Conservation (phyloP, 257 asterid genomes). For the Fraxinus anomala region DNA sequence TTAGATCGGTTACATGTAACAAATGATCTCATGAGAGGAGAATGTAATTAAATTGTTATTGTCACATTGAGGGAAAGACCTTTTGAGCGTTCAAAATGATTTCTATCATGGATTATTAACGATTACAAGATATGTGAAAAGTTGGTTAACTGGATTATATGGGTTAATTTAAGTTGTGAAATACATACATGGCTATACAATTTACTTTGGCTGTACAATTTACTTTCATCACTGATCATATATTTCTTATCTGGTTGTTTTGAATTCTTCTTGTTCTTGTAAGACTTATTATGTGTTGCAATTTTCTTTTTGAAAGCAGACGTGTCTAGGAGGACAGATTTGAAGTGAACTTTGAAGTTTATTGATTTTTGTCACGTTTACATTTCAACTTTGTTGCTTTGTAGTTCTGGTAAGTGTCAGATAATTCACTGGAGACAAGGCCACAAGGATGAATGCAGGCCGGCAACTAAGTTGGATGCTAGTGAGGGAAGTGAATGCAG, state of each 20-base stretch:
- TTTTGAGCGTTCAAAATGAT: neutral
- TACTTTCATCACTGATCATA: neutral
- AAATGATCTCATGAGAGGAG: neutral
- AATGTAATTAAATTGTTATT: neutral
- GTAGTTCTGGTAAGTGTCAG: slow-evolving; percentile 94
- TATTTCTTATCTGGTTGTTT: neutral
- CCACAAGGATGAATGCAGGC: slow-evolving; percentile 79
- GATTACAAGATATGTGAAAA: neutral
- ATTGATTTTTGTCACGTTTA: neutral
- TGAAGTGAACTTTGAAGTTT: neutral
- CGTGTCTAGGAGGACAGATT: neutral
- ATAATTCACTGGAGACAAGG: slow-evolving; percentile 97
- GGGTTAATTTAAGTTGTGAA: neutral
- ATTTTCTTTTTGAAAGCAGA: neutral
- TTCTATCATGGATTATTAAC: neutral
- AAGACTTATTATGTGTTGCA: neutral
- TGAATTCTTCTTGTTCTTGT: neutral
- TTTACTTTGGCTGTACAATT: neutral
- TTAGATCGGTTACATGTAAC: neutral
- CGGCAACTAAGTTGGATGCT: slow-evolving; percentile 37
- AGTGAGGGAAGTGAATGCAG: slow-evolving; percentile 32
- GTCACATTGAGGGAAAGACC: neutral
- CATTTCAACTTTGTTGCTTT: slow-evolving; percentile 26
- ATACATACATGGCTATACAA: neutral
- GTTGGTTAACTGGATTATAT: neutral